Conservation (phyloP, 257 asterid genomes). For the Capsicum chinense region DNA sequence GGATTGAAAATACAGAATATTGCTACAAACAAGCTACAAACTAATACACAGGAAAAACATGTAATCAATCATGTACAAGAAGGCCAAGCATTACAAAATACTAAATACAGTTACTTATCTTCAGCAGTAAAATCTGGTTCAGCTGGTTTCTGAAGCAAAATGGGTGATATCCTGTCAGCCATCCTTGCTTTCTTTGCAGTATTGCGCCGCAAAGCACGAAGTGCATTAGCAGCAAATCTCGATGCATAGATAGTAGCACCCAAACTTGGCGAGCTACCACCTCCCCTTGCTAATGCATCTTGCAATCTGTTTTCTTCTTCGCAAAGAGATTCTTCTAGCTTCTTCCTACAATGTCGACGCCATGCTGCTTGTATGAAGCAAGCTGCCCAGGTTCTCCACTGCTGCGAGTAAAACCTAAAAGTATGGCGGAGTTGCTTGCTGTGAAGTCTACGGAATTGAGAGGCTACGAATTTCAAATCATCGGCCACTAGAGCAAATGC, state of each 20-base stretch:
- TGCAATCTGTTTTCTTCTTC: slow-evolving; percentile 79
- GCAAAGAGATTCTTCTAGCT: slow-evolving; percentile 75
- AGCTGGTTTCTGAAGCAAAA: slow-evolving; percentile 87
- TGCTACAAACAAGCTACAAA: slow-evolving; percentile 21
- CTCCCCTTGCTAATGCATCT: slow-evolving; percentile 71
- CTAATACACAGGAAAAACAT: slow-evolving; percentile 1
- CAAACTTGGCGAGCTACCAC: slow-evolving; percentile 72
- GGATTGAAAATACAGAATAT: not conserved
- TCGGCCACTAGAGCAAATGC: slow-evolving; percentile 90
- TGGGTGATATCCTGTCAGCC: slow-evolving; percentile 74
- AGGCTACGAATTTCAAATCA: slow-evolving; percentile 90
- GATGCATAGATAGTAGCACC: slow-evolving; percentile 94
- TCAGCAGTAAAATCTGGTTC: slow-evolving; percentile 91
- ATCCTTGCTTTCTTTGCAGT: slow-evolving; percentile 62
- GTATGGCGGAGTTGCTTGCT: slow-evolving; percentile 95
- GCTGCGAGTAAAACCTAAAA: slow-evolving; percentile 89
- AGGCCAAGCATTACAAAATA: slow-evolving; percentile 34
- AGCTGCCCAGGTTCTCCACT: slow-evolving; percentile 99
- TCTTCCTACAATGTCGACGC: slow-evolving; percentile 77
- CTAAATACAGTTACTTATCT: slow-evolving; percentile 47
- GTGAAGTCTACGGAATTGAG: slow-evolving; percentile 84
- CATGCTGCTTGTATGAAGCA: slow-evolving; percentile 94
- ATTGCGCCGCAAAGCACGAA: slow-evolving; percentile 66
- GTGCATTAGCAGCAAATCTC: slow-evolving; percentile 88
- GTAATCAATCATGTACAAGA: slow-evolving; percentile 27